A percentile compares a stretch with the other conserved stretches of the same genome.
Evolutionary conservation across 2,329 filamentous ascomycete genomes (phyloP).

Genomic region (Ilyonectria destructans): DNA sequence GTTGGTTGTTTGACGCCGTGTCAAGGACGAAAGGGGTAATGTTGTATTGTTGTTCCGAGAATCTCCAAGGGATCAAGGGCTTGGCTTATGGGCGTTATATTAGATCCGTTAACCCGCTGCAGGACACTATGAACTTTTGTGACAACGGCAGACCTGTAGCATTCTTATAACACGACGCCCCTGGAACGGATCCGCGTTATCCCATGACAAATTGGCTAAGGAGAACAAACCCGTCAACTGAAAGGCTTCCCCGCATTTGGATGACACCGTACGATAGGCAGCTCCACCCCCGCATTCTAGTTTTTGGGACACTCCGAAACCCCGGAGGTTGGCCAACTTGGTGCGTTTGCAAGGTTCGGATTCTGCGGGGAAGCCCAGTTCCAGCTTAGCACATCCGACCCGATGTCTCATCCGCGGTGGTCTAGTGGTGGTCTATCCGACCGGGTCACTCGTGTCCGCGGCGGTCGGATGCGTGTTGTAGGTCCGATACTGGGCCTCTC

Average conservation of each 20-base stretch:
- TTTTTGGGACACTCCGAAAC: not conserved
- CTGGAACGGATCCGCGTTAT: not conserved
- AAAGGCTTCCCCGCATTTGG: slow-evolving; percentile 15
- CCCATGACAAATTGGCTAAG: not conserved
- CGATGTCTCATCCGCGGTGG: not conserved
- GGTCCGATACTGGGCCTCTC: not conserved
- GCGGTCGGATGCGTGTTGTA: not conserved
- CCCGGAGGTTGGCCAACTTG: not conserved
- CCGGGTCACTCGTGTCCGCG: not conserved
- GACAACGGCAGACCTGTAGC: slow-evolving; percentile 1
- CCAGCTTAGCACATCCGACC: not conserved
- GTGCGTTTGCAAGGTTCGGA: not conserved
- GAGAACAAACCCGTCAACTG: not conserved
- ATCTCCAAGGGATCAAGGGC: not conserved
- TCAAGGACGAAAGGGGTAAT: not conserved
- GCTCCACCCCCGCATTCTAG: slow-evolving; percentile 17
- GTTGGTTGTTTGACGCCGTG: not conserved
- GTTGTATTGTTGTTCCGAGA: not conserved
- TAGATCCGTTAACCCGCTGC: not conserved
- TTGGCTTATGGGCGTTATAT: not conserved
- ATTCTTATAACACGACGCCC: slow-evolving; percentile 13
- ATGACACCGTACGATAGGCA: not conserved
- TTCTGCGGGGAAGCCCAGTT: not conserved
- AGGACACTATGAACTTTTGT: not conserved
- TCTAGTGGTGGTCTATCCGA: not conserved